Evolutionary conservation across 805 yeast genomes (phyloP).

Genomic region (Suhomyces canberraensis): DNA sequence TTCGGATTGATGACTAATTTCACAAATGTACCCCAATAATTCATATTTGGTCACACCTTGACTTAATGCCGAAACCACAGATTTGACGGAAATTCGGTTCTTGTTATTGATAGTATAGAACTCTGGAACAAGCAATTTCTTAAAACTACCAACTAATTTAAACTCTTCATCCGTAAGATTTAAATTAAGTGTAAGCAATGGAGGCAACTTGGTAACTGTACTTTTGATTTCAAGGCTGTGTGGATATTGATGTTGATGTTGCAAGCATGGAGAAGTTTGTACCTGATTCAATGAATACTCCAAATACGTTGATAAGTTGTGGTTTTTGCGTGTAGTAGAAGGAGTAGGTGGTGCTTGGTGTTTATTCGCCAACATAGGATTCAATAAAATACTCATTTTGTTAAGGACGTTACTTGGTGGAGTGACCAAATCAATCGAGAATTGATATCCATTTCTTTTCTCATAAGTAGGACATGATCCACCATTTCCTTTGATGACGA

Average conservation of each 20-base stretch:
- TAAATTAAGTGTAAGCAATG: conserved; percentile 60
- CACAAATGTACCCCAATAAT: conserved; percentile 67
- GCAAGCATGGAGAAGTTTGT: conserved; percentile 46
- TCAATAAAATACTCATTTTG: conserved; percentile 17
- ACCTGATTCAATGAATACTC: conserved; percentile 58
- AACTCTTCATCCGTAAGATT: conserved; percentile 54
- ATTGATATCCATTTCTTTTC: conserved; percentile 30
- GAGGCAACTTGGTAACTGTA: conserved; percentile 56
- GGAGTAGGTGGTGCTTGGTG: conserved; percentile 13
- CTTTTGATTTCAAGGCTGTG: conserved; percentile 50
- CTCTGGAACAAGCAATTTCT: conserved; percentile 60
- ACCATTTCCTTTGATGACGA: conserved; percentile 37
- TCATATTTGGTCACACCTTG: conserved; percentile 50
- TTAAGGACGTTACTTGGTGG: conserved; percentile 29
- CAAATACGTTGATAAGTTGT: conserved; percentile 45
- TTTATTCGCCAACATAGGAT: conserved; percentile 12
- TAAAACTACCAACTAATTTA: conserved; percentile 45
- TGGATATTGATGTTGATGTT: conserved; percentile 38
- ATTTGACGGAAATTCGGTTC: conserved; percentile 36
- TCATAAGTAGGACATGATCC: conserved; percentile 35
- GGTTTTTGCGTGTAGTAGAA: conserved; percentile 12
- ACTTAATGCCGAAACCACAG: conserved; percentile 24
- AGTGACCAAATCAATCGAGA: conserved; percentile 43
- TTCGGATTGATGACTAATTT: conserved; percentile 48
- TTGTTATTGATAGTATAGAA: conserved; percentile 45